A percentile compares a stretch with the other conserved stretches of the same genome.
phyloP scores from a whole-genome alignment of 768 basidiomycete genomes.

The Clavaria fumosa region DNA sequence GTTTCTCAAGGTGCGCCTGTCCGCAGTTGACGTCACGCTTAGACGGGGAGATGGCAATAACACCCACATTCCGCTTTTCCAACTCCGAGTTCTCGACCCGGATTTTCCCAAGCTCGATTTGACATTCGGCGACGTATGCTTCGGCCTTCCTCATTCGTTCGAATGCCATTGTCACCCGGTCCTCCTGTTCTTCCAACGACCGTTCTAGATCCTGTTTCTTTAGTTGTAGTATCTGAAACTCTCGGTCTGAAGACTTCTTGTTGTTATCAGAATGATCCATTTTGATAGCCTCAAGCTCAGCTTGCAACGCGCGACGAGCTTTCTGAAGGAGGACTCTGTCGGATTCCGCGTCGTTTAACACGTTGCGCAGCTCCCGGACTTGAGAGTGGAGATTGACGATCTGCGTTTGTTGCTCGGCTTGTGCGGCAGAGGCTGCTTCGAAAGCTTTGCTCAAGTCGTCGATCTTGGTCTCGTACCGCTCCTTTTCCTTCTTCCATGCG shows the following conservation, averaged over 20 bases:
- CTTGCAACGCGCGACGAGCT: slow-evolving; percentile 65
- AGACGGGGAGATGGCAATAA: background rate
- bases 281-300: slow-evolving; percentile 70
- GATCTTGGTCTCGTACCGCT: slow-evolving; percentile 75
- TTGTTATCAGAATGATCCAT: slow-evolving; percentile 55
- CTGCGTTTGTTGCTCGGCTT: slow-evolving; percentile 71
- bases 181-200: slow-evolving; percentile 62
- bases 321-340: slow-evolving; percentile 68
- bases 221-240: slow-evolving; percentile 58
- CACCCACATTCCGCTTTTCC: slow-evolving; percentile 56
- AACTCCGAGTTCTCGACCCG: slow-evolving; percentile 72
- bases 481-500: slow-evolving; percentile 80
- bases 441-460: slow-evolving; percentile 58
- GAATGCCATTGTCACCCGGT: slow-evolving; percentile 52
- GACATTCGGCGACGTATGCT: slow-evolving; percentile 55
- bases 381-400: slow-evolving; percentile 76
- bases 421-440: slow-evolving; percentile 53
- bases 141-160: slow-evolving; percentile 78
- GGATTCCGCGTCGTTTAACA: slow-evolving; percentile 75
- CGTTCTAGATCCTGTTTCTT: slow-evolving; percentile 74
- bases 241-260: slow-evolving; percentile 56
- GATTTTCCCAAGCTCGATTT: slow-evolving; percentile 58
- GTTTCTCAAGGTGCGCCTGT: slow-evolving; percentile 73
- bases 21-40: slow-evolving; percentile 6
- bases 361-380: slow-evolving; percentile 66